Conservation (phyloP, 2,329 filamentous ascomycete species). For the Graphilbum sp. region DNA sequence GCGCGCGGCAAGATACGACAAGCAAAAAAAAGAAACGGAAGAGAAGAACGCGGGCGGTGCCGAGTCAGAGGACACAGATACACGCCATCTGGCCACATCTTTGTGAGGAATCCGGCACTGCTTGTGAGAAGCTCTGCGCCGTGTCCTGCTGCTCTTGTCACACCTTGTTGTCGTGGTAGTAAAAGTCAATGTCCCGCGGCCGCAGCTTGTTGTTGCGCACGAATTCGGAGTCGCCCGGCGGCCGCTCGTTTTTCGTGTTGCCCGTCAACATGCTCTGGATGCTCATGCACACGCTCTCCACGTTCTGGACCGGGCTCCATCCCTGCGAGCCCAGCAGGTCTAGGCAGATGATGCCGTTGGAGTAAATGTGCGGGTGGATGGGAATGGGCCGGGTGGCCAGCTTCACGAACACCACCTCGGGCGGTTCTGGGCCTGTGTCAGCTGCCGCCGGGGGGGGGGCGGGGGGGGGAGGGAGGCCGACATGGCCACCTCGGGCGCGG, state of each 20-base stretch:
- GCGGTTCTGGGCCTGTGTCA: constrained; percentile 64
- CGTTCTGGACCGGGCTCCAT: constrained; percentile 94
- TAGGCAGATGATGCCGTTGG: constrained; percentile 95
- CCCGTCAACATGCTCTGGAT: constrained; percentile 97
- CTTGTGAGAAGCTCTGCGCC: no score
- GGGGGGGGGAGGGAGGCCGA: no score
- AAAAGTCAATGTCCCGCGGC: constrained; percentile 79
- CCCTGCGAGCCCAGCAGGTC: constrained; percentile 77
- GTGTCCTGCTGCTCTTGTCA: no score
- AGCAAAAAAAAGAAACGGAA: no score
- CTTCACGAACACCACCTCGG: constrained; percentile 79
- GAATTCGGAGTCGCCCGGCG: constrained; percentile 80
- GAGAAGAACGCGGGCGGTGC: no score
- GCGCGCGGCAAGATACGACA: no score
- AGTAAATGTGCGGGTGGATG: constrained; percentile 95
- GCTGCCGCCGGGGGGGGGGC: no score
- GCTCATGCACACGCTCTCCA: constrained; percentile 93
- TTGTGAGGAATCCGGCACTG: no score
- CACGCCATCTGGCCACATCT: no score
- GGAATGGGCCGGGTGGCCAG: constrained; percentile 55
- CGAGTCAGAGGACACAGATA: no score
- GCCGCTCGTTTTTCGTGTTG: constrained; percentile 80
- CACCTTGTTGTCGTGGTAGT: constrained; percentile 81
- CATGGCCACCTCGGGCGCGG: no score
- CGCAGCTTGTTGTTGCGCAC: constrained; percentile 63